Base-by-base conservation (phyloP, 2,329 filamentous ascomycete species). In the Colletotrichum sp. region DNA sequence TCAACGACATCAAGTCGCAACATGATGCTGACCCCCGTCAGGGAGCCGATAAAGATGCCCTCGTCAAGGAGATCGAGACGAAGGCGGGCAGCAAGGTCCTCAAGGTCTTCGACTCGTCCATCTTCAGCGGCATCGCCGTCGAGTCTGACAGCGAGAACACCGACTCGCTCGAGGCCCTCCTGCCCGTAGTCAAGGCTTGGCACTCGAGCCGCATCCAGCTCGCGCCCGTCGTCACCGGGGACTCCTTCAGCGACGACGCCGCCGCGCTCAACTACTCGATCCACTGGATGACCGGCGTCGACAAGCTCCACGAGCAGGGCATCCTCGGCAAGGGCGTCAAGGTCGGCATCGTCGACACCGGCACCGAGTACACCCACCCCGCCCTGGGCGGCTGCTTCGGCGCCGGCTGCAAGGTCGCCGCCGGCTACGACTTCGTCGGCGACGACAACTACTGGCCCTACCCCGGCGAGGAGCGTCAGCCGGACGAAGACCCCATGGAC, bases 401-500 rank as follows among this genome's bases (percentile, higher is more conserved):
- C 8, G 78, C 80, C n/a, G 87, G 86, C 1, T 89, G 83, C 77
- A 83, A 80, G 62, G 78, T 82, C 36, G 66, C 78, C 4, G n/a
- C 66, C 10, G 80, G 80, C 15, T 75, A 79, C 18, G 81, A 82
- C 28, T 76, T 82, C 28, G 80, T 81, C 30, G 81, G 81, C 8
- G 78, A 81, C 24, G 69, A 70, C 6, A 79, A 15, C 30, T 49
- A 69, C 57, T 84, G 24, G 78, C 73, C 73, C 6, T 76, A 36
- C 52, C 72, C 72, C 12, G 76, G 76, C 16, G 76, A 78, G 24
- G 57, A 68, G 32, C 82, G 82, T 69, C 77, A 72, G 9, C 88
- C 89, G 2, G 89, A 89, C 77, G 70, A 82, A 3, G 88, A 91
- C 76, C 91, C 91, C 3, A 89, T 89, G 79, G 89, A 89, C 77